Conservation (phyloP, 1,139 yeast genomes). For the Protomyces inundatus region DNA sequence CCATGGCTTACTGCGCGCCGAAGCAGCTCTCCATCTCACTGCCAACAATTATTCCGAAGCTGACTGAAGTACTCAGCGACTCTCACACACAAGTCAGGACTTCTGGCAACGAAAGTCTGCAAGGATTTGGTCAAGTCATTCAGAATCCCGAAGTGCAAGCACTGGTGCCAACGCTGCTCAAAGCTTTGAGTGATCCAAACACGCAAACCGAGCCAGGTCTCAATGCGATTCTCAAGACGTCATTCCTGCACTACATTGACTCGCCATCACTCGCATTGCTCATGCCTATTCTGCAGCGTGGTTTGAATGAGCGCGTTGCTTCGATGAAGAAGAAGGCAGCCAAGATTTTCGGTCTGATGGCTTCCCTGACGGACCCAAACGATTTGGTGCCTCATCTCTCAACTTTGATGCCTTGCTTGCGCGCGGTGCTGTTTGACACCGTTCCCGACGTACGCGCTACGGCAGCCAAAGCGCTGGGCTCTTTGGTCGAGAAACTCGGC, state of each 20-base stretch:
- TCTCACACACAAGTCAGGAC: constrained; percentile 94
- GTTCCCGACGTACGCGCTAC: constrained; percentile 96
- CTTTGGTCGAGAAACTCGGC: constrained; percentile 90
- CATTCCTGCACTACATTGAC: constrained; percentile 94
- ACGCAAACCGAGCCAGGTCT: constrained; percentile 81
- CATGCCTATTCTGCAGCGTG: constrained; percentile 90
- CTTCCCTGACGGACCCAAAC: constrained; percentile 81
- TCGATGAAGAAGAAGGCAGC: constrained; percentile 88
- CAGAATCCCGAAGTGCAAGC: constrained; percentile 94
- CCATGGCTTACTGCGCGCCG: constrained; percentile 97
- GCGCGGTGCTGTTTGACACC: constrained; percentile 95
- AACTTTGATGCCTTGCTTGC: constrained; percentile 72
- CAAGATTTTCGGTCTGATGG: constrained; percentile 98
- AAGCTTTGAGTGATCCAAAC: constrained; percentile 95
- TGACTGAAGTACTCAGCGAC: constrained; percentile 90
- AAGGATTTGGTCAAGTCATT: constrained; percentile 92
- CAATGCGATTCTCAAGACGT: constrained; percentile 79
- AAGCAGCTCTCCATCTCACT: constrained; percentile 84
- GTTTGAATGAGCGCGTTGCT: constrained; percentile 91
- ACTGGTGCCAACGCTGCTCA: constrained; percentile 79
- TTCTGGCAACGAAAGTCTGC: constrained; percentile 85
- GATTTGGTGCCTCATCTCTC: constrained; percentile 81
- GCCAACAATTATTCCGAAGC: constrained; percentile 87
- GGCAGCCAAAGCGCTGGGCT: constrained; percentile 95
- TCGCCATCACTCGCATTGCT: constrained; percentile 92